Conservation (phyloP, 169 alveolate species). For the Plasmodium gallinaceum region DNA sequence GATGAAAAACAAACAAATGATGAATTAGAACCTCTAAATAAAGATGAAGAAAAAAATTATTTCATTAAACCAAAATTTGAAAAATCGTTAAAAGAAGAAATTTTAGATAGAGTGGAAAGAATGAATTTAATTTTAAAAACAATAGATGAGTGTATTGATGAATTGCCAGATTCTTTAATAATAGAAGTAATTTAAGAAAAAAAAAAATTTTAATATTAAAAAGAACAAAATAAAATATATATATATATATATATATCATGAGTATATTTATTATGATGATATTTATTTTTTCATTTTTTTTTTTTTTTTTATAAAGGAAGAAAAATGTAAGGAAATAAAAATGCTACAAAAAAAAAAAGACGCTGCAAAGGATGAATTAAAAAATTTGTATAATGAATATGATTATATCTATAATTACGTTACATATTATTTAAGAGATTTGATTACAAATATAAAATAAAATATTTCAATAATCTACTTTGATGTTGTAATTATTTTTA, state of each 20-base stretch:
- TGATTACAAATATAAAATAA: slow-evolving; percentile 7
- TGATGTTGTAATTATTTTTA: not conserved
- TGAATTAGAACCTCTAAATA: slow-evolving; percentile 2
- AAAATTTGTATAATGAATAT: slow-evolving; percentile 37
- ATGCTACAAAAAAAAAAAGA: slow-evolving; percentile 47
- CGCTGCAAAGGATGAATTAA: slow-evolving; percentile 51
- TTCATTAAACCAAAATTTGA: slow-evolving; percentile 55
- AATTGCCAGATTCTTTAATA: slow-evolving; percentile 54
- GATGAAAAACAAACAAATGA: not conserved
- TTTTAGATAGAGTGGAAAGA: slow-evolving; percentile 56
- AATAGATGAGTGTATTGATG: slow-evolving; percentile 52
- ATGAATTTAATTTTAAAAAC: slow-evolving; percentile 58
- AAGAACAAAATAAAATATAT: not conserved
- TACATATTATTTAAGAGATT: slow-evolving; percentile 24
- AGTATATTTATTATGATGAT: not conserved
- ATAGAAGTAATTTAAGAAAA: slow-evolving; percentile 15
- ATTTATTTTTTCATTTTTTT: not conserved
- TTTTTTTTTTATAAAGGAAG: slow-evolving; percentile 26
- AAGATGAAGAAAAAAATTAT: slow-evolving; percentile 33
- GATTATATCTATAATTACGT: slow-evolving; percentile 49
- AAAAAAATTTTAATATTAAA: not conserved
- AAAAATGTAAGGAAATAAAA: slow-evolving; percentile 58
- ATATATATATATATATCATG: slow-evolving; percentile 13
- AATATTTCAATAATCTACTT: not conserved
- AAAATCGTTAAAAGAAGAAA: slow-evolving; percentile 24